Percentiles rank a stretch among this genome's conserved stretches.
Conservation (phyloP, 2,329 filamentous ascomycete genomes). For the Plectosphaerella plurivora region DNA sequence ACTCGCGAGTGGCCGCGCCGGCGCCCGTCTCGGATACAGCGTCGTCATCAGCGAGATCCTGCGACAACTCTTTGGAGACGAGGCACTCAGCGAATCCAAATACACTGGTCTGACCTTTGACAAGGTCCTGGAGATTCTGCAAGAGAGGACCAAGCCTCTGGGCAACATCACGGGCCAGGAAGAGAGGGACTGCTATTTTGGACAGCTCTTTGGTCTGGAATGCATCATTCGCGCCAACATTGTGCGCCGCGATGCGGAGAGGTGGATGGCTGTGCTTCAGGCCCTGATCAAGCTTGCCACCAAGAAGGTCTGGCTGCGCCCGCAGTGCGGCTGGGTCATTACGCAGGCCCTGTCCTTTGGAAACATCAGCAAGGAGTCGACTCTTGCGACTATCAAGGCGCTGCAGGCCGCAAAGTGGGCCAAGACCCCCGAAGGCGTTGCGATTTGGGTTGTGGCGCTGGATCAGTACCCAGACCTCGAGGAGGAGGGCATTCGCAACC, state of each 20-base stretch:
- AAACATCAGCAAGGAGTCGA: conserved; percentile 52
- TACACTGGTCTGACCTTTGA: conserved; percentile 54
- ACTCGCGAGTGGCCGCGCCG: conserved; percentile 84
- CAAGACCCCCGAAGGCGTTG: conserved; percentile 82
- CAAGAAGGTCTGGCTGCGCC: conserved; percentile 83
- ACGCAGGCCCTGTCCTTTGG: conserved; percentile 59
- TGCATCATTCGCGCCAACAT: conserved; percentile 77
- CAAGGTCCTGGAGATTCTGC: conserved; percentile 45
- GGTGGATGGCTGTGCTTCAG: conserved; percentile 66
- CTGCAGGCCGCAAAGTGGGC: conserved; percentile 62
- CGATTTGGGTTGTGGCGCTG: conserved; percentile 74
- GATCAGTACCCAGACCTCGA: conserved; percentile 60
- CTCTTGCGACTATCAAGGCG: conserved; percentile 57
- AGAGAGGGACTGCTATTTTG: conserved; percentile 79
- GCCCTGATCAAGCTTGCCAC: conserved; percentile 69
- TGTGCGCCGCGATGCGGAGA: conserved; percentile 55
- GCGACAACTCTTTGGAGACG: conserved; percentile 59
- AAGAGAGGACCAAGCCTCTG: conserved; percentile 50
- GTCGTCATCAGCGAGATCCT: conserved; percentile 81
- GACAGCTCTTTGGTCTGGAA: conserved; percentile 81
- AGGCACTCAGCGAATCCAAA: conserved; percentile 34
- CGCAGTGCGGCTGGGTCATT: conserved; percentile 81
- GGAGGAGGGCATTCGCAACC: conserved; percentile 72
- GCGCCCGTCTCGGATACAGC: conserved; percentile 83
- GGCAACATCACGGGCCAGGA: conserved; percentile 63